Conservation (phyloP, 768 basidiomycete species). For the Russula dissimulans region DNA sequence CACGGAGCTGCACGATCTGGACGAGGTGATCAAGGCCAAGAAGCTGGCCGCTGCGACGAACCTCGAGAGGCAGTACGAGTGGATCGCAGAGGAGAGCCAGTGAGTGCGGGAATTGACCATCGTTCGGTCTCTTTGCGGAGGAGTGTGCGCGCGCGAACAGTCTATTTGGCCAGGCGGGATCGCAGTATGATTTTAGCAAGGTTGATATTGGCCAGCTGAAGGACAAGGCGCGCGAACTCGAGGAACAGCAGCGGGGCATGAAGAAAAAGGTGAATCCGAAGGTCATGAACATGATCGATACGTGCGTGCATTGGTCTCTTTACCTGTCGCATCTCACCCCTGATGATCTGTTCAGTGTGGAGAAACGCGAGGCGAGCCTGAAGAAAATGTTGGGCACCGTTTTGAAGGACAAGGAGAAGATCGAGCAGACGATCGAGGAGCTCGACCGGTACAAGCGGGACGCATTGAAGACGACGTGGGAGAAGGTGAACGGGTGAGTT, state of each 20-base stretch:
- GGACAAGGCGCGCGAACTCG: conserved; percentile 63
- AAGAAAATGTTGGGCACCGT: conserved; percentile 86
- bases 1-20: conserved; percentile 76
- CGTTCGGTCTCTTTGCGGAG: neutral
- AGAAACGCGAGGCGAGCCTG: conserved; percentile 83
- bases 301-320: conserved; percentile 37
- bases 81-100: conserved; percentile 87
- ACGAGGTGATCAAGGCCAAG: conserved; percentile 72
- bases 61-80: conserved; percentile 76
- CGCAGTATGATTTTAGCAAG: conserved; percentile 70
- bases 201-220: conserved; percentile 52
- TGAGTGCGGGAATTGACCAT: conserved; percentile 33
- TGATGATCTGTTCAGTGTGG: conserved; percentile 49
- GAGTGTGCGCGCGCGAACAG: neutral
- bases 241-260: conserved; percentile 74
- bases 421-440: conserved; percentile 87
- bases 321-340: too few relatives aligned
- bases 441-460: conserved; percentile 92
- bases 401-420: conserved; percentile 87
- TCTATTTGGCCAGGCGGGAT: conserved; percentile 71
- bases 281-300: conserved; percentile 93
- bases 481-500: conserved; percentile 77
- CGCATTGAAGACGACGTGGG: conserved; percentile 90
- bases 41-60: conserved; percentile 51
- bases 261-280: conserved; percentile 96